phyloP scores from a whole-genome alignment of 2,329 filamentous ascomycete genomes.

The Colletotrichum tabaci region DNA sequence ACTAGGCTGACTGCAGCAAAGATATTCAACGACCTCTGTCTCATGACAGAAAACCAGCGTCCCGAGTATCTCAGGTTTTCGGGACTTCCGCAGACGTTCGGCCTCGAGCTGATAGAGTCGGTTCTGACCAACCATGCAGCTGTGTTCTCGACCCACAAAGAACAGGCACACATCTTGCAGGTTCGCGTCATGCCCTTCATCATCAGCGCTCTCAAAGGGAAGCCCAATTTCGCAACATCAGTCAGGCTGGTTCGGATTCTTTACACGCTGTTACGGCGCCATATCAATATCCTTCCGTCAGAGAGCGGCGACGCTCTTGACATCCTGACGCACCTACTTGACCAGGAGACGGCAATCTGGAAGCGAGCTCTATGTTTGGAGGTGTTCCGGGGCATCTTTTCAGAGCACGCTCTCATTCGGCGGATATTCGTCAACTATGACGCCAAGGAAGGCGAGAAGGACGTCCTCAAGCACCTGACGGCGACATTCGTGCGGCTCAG shows the following conservation, averaged over 20 bases:
- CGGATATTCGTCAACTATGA: slow-evolving; percentile 89
- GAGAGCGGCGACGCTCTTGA: slow-evolving; percentile 89
- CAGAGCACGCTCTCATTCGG: slow-evolving; percentile 83
- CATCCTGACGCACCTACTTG: slow-evolving; percentile 86
- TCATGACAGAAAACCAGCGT: slow-evolving; percentile 87
- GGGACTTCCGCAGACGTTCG: slow-evolving; percentile 84
- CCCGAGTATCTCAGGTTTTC: slow-evolving; percentile 87
- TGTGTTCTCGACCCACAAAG: slow-evolving; percentile 83
- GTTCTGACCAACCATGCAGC: slow-evolving; percentile 88
- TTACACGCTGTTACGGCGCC: slow-evolving; percentile 83
- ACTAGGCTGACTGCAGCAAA: slow-evolving; percentile 49
- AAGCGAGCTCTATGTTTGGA: slow-evolving; percentile 93
- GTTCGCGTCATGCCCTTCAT: slow-evolving; percentile 86
- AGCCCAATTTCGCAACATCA: slow-evolving; percentile 84
- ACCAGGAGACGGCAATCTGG: slow-evolving; percentile 88
- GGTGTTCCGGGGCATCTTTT: slow-evolving; percentile 87
- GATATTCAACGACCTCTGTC: slow-evolving; percentile 91
- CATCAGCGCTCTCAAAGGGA: slow-evolving; percentile 82
- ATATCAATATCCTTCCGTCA: slow-evolving; percentile 79
- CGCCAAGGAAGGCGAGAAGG: slow-evolving; percentile 77
- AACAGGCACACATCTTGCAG: slow-evolving; percentile 85
- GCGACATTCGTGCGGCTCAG: slow-evolving; percentile 93
- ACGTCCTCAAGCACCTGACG: slow-evolving; percentile 85
- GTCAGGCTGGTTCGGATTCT: slow-evolving; percentile 87
- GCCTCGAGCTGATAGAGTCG: slow-evolving; percentile 92